Conservation (phyloP, 2,329 filamentous ascomycete species). For the Fusarium domesticum region DNA sequence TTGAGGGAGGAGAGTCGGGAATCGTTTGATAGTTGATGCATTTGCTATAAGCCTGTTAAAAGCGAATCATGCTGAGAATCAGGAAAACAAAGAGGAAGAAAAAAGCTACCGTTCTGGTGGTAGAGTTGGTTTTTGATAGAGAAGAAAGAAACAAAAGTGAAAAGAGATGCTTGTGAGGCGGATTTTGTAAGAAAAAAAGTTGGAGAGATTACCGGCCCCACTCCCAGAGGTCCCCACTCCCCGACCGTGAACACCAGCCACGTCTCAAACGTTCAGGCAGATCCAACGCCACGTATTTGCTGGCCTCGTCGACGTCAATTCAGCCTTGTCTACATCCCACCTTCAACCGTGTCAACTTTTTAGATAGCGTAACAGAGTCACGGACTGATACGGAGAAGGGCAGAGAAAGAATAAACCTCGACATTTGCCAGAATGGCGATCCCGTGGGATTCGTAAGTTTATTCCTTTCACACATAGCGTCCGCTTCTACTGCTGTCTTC, state of each 20-base stretch:
- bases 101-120: too few relatives aligned
- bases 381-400: not conserved
- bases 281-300: constrained; percentile 7
- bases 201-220: constrained; percentile 17
- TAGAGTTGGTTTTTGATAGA: too few relatives aligned
- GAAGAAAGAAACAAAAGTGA: constrained; percentile 8
- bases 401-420: not conserved
- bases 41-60: constrained; percentile 17
- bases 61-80: not conserved
- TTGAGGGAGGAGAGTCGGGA: constrained; percentile 2
- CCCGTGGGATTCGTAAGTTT: constrained; percentile 30
- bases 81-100: not conserved
- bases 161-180: constrained; percentile 11
- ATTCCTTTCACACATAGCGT: not conserved
- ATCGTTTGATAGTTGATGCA: constrained; percentile 4
- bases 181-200: constrained; percentile 12
- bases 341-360: constrained; percentile 18
- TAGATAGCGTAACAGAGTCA: not conserved
- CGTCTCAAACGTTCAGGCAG: constrained; percentile 16
- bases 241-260: constrained; percentile 10
- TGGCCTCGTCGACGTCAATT: constrained; percentile 9
- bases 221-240: constrained; percentile 7
- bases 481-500: constrained; percentile 6
- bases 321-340: not conserved
- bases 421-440: constrained; percentile 27